Percentiles rank a stretch among this genome's conserved stretches.
Conservation (phyloP, 2,329 filamentous ascomycete genomes). For the Simplicillium aogashimaense region DNA sequence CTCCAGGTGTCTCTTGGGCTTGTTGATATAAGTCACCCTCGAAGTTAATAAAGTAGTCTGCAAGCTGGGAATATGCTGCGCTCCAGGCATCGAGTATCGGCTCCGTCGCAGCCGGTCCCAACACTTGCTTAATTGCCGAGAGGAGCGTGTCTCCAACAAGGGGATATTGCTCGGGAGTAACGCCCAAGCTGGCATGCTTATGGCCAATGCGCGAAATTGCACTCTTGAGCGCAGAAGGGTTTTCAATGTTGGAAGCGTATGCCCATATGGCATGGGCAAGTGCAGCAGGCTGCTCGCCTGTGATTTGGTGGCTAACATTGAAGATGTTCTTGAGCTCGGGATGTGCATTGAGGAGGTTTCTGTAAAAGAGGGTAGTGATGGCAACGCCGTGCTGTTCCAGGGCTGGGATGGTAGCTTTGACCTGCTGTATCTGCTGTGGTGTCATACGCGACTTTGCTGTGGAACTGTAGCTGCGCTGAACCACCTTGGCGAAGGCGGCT, state of each 20-base stretch:
- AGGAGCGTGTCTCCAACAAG: slow-evolving; percentile 58
- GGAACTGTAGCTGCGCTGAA: not conserved
- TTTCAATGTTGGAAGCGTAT: slow-evolving; percentile 58
- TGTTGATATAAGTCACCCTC: slow-evolving; percentile 51
- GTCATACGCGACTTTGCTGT: not conserved
- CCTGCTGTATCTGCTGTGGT: slow-evolving; percentile 43
- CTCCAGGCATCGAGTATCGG: slow-evolving; percentile 56
- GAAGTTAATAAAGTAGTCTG: slow-evolving; percentile 54
- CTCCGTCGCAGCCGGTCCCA: slow-evolving; percentile 51
- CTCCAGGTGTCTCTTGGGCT: slow-evolving; percentile 16
- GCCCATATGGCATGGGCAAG: slow-evolving; percentile 38
- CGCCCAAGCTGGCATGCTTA: slow-evolving; percentile 58
- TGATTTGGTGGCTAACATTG: slow-evolving; percentile 31
- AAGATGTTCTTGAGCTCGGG: slow-evolving; percentile 57
- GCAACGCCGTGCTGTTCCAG: slow-evolving; percentile 44
- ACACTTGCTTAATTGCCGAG: slow-evolving; percentile 50
- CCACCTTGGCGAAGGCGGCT: no score
- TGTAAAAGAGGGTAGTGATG: slow-evolving; percentile 60
- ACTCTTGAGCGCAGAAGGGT: slow-evolving; percentile 13
- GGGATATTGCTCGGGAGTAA: slow-evolving; percentile 55
- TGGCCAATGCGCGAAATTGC: slow-evolving; percentile 43
- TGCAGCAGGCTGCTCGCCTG: slow-evolving; percentile 13
- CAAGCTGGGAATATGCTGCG: slow-evolving; percentile 59
- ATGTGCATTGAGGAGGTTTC: slow-evolving; percentile 50
- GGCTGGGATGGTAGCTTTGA: slow-evolving; percentile 60